Evolutionary conservation across 192 early-diverging fungal species (phyloP).

Genomic region (Backusella mclennaniae): DNA sequence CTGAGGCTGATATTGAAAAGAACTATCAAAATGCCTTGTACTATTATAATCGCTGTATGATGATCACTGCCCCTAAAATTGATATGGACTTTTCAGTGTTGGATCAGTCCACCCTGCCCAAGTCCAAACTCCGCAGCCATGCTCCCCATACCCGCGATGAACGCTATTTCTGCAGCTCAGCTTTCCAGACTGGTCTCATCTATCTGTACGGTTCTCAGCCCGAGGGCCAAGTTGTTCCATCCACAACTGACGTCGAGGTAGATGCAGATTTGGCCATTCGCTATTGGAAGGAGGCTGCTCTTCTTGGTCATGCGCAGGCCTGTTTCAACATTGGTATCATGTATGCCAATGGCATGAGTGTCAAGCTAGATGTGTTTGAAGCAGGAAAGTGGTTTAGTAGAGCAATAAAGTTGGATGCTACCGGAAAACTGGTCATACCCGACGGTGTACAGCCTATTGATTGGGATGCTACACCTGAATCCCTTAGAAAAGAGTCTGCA

Average conservation of each 20-base stretch:
- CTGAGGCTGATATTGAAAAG: slow-evolving; percentile 31
- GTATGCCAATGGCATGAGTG: slow-evolving; percentile 35
- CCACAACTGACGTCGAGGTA: slow-evolving; percentile 15
- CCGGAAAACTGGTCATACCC: slow-evolving; percentile 27
- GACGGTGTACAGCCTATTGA: slow-evolving; percentile 25
- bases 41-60: slow-evolving; percentile 38
- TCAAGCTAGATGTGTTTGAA: slow-evolving; percentile 24
- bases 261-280: slow-evolving; percentile 31
- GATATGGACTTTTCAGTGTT: slow-evolving; percentile 28
- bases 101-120: slow-evolving; percentile 3
- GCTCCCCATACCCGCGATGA: slow-evolving; percentile 31
- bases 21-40: slow-evolving; percentile 28
- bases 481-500: neutral
- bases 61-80: slow-evolving; percentile 31
- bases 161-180: slow-evolving; percentile 36
- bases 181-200: slow-evolving; percentile 37
- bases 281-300: slow-evolving; percentile 37
- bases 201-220: slow-evolving; percentile 36
- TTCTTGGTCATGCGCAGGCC: slow-evolving; percentile 39
- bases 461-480: slow-evolving; percentile 22
- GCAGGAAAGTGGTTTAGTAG: slow-evolving; percentile 39
- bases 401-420: slow-evolving; percentile 33
- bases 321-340: slow-evolving; percentile 38
- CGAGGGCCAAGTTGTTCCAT: slow-evolving; percentile 23
- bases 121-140: slow-evolving; percentile 23